Evolutionary conservation across 73 alveolate genomes (phyloP).

Genomic region (Blepharisma stoltei): DNA sequence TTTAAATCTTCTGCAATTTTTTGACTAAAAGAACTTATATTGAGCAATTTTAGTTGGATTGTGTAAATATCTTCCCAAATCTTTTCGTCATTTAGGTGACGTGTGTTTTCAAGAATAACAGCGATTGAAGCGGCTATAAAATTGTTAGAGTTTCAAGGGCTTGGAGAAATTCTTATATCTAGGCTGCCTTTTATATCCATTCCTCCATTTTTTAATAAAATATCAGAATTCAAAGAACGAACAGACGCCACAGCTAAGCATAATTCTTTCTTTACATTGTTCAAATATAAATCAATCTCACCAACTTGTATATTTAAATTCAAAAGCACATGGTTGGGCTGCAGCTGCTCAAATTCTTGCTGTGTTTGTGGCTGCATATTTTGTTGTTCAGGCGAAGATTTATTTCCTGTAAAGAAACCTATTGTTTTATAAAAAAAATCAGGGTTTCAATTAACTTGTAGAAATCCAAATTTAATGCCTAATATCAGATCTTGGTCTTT

Average conservation of each 20-base stretch:
- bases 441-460: slow-evolving; percentile 15
- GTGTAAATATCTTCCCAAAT: slow-evolving; percentile 8
- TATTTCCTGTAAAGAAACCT: not conserved
- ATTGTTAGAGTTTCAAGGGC: too few relatives aligned
- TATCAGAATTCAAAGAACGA: not conserved
- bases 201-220: slow-evolving; percentile 13
- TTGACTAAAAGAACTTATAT: not conserved
- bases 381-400: not conserved
- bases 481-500: not conserved
- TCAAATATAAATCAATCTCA: not conserved
- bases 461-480: not conserved
- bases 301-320: not conserved
- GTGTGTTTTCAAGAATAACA: too few relatives aligned
- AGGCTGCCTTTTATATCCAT: not conserved
- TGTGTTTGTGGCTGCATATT: slow-evolving; percentile 2
- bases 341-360: not conserved
- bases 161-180: not conserved
- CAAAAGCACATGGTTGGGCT: slow-evolving; percentile 1
- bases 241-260: not conserved
- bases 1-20: not conserved
- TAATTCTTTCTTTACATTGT: not conserved
- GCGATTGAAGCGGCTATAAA: too few relatives aligned
- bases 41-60: not conserved
- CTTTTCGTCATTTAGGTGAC: not conserved
- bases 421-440: not conserved